These are phyloP conservation scores for Erysimum pusillum DNA, from an alignment of 441 rosid species.

Conservation along the genomic window DNA sequence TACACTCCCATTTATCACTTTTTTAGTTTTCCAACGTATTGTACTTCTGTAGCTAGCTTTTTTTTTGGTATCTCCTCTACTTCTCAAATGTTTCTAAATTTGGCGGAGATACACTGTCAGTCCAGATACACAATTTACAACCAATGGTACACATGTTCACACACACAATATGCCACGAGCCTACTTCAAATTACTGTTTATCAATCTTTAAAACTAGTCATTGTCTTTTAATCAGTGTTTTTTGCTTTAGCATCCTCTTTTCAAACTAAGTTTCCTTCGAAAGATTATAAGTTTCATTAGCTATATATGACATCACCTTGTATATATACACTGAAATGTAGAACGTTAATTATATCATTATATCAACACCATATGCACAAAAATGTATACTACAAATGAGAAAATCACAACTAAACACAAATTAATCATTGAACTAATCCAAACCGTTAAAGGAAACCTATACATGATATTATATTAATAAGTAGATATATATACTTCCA, in stretches of 20 bases:
- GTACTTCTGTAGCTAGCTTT: constrained; percentile 16
- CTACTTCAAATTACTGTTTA: not conserved
- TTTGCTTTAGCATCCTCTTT: constrained; percentile 8
- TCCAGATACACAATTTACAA: constrained; percentile 10
- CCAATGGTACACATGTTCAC: constrained; percentile 23
- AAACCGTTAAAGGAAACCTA: not conserved
- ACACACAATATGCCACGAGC: not conserved
- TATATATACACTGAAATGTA: not conserved
- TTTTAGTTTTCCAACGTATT: constrained; percentile 4
- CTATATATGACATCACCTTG: constrained; percentile 6
- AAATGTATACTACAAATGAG: not conserved
- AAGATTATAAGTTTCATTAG: not conserved
- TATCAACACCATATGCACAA: constrained; percentile 13
- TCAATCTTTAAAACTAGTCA: not conserved
- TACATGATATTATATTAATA: constrained; percentile 14
- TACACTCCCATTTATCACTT: not conserved
- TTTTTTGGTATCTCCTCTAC: constrained; percentile 14
- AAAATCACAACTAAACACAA: constrained; percentile 12
- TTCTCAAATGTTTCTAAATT: constrained; percentile 19
- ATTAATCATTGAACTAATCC: not conserved
- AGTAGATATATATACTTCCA: constrained; percentile 13
- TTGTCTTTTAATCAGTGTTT: not conserved
- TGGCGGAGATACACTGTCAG: constrained; percentile 10
- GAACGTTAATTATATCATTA: not conserved
- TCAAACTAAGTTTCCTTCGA: constrained; percentile 26